Percentiles rank a stretch among this genome's conserved stretches.
phyloP scores from a whole-genome alignment of 192 early-diverging fungal species.

The Coemansia sp. region DNA sequence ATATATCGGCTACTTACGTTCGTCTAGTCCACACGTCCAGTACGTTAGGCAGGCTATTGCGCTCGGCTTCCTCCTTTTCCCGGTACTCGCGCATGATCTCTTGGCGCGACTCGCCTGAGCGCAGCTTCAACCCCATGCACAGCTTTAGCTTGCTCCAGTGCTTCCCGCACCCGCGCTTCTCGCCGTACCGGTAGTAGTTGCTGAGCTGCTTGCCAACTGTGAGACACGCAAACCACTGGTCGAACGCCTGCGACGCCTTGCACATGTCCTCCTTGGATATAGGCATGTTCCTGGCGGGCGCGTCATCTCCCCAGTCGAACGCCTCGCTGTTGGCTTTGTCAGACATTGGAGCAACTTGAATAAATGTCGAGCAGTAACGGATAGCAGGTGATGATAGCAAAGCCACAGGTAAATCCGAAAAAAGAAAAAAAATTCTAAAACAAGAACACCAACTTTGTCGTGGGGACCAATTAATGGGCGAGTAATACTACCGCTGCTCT shows the following conservation, averaged over 20 bases:
- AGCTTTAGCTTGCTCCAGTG: conserved; percentile 45
- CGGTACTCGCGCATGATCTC: conserved; percentile 33
- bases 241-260: conserved; percentile 51
- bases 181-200: conserved; percentile 56
- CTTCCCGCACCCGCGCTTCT: conserved; percentile 42
- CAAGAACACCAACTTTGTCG: too few relatives aligned
- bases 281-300: neutral
- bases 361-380: too few relatives aligned
- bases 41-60: conserved; percentile 33
- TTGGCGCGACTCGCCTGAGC: conserved; percentile 33
- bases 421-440: too few relatives aligned
- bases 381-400: too few relatives aligned
- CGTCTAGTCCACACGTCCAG: conserved; percentile 48
- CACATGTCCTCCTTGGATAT: conserved; percentile 20
- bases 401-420: too few relatives aligned
- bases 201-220: conserved; percentile 53
- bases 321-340: neutral
- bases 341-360: too few relatives aligned
- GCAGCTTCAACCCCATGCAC: conserved; percentile 46
- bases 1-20: too few relatives aligned
- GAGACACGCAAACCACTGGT: conserved; percentile 51
- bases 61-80: conserved; percentile 28
- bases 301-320: neutral
- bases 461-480: too few relatives aligned
- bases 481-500: too few relatives aligned